phyloP scores from a whole-genome alignment of 2,329 filamentous ascomycete genomes.

The Verticillium nubilum region DNA sequence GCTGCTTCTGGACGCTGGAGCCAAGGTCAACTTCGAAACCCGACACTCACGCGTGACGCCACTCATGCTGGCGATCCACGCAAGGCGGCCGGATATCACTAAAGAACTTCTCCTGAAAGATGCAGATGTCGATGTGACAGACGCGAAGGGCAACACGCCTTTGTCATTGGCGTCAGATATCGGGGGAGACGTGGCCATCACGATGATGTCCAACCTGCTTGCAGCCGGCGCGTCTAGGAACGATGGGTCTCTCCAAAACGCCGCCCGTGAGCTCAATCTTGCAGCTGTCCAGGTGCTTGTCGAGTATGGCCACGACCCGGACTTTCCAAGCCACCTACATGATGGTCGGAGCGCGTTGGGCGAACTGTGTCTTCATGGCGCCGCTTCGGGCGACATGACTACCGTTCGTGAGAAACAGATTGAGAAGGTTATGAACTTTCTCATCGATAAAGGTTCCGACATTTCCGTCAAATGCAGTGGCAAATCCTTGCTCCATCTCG shows the following conservation, averaged over 20 bases:
- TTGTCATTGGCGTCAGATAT: conserved; percentile 54
- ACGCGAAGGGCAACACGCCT: conserved; percentile 52
- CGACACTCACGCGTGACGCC: conserved; percentile 48
- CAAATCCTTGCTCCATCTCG: conserved; percentile 55
- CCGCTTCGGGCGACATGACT: conserved; percentile 37
- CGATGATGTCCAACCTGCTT: conserved; percentile 50
- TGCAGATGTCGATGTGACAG: conserved; percentile 53
- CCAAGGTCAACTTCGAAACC: conserved; percentile 53
- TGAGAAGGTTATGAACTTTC: conserved; percentile 50
- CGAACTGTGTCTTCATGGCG: conserved; percentile 55
- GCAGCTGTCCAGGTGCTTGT: conserved; percentile 51
- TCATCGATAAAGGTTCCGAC: conserved; percentile 53
- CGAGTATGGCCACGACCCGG: conserved; percentile 54
- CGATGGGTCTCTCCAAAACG: conserved; percentile 63
- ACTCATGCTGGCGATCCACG: conserved; percentile 53
- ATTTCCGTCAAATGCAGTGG: conserved; percentile 48
- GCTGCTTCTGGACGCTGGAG: conserved; percentile 46
- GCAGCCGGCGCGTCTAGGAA: conserved; percentile 52
- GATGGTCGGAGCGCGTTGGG: conserved; percentile 58
- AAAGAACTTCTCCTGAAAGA: conserved; percentile 50
- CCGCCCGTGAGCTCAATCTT: conserved; percentile 53
- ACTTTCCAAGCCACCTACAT: conserved; percentile 59
- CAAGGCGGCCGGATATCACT: conserved; percentile 51
- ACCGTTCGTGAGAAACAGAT: conserved; percentile 45
- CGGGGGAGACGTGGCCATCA: conserved; percentile 45